Evolutionary conservation across 495 filamentous ascomycete genomes (phyloP), one percentile per base, ranked within the genome.

Genomic region (Lophiotrema nucula): DNA sequence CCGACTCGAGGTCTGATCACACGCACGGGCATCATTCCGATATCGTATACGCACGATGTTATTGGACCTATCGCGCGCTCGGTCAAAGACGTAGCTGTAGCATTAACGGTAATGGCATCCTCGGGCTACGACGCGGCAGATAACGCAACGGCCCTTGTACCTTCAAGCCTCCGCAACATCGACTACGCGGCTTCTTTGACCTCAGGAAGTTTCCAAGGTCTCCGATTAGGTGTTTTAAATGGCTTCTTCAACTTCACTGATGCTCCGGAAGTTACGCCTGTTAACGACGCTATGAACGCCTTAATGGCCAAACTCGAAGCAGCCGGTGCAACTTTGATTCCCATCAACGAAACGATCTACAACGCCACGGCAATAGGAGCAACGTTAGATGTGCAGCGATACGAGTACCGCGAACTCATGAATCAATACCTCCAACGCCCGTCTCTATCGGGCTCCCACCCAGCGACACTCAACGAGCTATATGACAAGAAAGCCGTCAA

Each of bases 41-140:
- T 88, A 19, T 82, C 81, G 2, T 76, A 71, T 55, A 85, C 81
- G 4, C 85, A 87, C 67, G 85, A 88, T 69, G 68, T 67, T 2
- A 71, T 82, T 5, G 84, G 85, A 0, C 81, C 83, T 0, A 82
- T 88, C 68, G 84, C 72, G 21, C 72, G 80, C 42, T 74, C 56
- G 6, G 68, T 83, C 0, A 66, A 70, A 8, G 85, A 88, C 62
- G 72, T 87, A 0, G 75, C 76, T 37, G 62, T 79, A 1, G 70
- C 80, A 11, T 68, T 85, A 51, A 78, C 76, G 0, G 78, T 83
- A 2, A 86, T 87, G 82, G 72, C 74, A 18, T 74, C 74, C 23
- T 69, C 74, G 23, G 75, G 76, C 3, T 74, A 69, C 38, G 79
- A 79, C 44, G 46, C 74, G 2, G 57, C 51, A 1, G 76, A 83